Conservation (phyloP, 441 rosid genomes). For the Codiaeum variegatum region DNA sequence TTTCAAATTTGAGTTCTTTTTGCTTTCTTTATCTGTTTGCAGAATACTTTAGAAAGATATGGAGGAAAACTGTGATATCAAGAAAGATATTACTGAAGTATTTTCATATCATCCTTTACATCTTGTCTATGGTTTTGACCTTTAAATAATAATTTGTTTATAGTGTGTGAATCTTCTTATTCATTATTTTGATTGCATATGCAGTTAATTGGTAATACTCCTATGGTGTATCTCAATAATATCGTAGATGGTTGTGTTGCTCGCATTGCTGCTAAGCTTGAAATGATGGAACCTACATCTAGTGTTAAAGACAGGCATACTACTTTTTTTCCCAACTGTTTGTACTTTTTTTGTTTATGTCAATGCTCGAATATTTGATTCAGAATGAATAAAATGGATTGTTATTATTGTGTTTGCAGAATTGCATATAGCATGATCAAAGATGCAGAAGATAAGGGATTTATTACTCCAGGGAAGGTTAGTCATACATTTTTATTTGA, state of each 20-base stretch:
- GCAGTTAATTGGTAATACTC: constrained; percentile 46
- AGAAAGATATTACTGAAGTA: constrained; percentile 71
- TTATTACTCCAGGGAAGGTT: constrained; percentile 82
- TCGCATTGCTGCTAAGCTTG: constrained; percentile 56
- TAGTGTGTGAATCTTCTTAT: background rate
- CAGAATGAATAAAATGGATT: background rate
- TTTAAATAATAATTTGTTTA: background rate
- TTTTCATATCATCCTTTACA: background rate
- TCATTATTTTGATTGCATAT: background rate
- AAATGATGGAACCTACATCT: constrained; percentile 62
- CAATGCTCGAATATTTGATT: background rate
- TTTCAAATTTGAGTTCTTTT: no score
- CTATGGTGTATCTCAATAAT: constrained; percentile 57
- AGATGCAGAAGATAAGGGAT: constrained; percentile 78
- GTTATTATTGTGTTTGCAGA: constrained; percentile 26
- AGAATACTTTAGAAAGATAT: constrained; percentile 24
- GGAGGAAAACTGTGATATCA: constrained; percentile 52
- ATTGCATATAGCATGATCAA: constrained; percentile 67
- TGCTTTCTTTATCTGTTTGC: background rate
- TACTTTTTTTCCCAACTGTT: background rate
- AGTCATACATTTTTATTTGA: background rate
- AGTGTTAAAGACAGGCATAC: constrained; percentile 63
- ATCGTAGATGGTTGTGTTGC: constrained; percentile 58
- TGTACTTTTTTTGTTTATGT: background rate
- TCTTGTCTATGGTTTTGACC: background rate